Percentiles rank a stretch among this genome's conserved stretches.
Evolutionary conservation across 1,284 basidiomycete genomes (phyloP).

Genomic region (Ustilago nuda): DNA sequence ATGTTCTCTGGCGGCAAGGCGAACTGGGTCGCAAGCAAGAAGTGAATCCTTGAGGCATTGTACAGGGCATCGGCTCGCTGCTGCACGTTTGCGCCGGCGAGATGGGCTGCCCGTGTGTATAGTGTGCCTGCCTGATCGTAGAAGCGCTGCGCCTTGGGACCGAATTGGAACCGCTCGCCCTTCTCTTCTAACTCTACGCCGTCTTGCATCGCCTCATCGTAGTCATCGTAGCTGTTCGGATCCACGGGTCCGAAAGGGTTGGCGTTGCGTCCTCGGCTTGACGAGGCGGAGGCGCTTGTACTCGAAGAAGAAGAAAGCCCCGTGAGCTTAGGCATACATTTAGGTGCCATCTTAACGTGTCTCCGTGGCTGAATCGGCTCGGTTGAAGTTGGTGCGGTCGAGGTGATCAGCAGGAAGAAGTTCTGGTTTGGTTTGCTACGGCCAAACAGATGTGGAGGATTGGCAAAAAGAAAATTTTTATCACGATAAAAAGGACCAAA

Average conservation of each 20-base stretch:
- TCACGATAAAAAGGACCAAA: not conserved
- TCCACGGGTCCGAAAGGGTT: slow-evolving; percentile 32
- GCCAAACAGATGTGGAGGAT: slow-evolving; percentile 4
- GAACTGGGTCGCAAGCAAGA: slow-evolving; percentile 53
- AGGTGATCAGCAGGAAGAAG: not conserved
- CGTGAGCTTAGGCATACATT: slow-evolving; percentile 39
- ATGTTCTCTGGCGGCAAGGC: slow-evolving; percentile 41
- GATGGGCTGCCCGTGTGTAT: slow-evolving; percentile 33
- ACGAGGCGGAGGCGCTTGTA: not conserved
- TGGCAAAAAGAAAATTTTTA: not conserved
- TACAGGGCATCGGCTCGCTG: slow-evolving; percentile 36
- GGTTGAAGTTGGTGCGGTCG: not conserved
- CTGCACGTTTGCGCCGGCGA: slow-evolving; percentile 15
- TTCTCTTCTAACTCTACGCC: slow-evolving; percentile 58
- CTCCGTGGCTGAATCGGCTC: not conserved
- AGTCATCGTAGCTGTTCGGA: slow-evolving; percentile 41
- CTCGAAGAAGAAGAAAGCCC: slow-evolving; percentile 19
- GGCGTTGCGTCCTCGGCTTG: slow-evolving; percentile 17
- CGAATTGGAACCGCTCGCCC: slow-evolving; percentile 54
- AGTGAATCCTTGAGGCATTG: slow-evolving; percentile 51
- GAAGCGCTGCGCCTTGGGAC: slow-evolving; percentile 53
- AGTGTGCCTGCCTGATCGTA: slow-evolving; percentile 41
- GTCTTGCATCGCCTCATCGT: slow-evolving; percentile 56
- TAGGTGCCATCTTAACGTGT: slow-evolving; percentile 22
- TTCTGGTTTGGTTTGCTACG: not conserved